Evolutionary conservation across 2,329 filamentous ascomycete species (phyloP), one percentile per base, ranked within the genome.

Genomic region (Diaporthe ilicicola): DNA sequence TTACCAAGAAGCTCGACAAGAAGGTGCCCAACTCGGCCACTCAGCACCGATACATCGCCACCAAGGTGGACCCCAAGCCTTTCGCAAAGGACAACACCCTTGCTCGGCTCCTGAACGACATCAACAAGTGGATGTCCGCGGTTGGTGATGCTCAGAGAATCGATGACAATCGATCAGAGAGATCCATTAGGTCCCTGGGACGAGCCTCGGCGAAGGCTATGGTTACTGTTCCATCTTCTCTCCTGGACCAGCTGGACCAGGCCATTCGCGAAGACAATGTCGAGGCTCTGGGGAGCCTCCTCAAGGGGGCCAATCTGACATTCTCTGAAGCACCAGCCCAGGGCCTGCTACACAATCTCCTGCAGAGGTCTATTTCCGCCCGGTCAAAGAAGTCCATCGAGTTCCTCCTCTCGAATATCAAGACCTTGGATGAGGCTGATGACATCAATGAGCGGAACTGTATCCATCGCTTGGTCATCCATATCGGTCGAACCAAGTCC

Each of bases 1-100:
- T 99, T 81, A 97, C 96, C 65, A 99, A 99, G 85, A 99, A 99
- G 83, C 85, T 98, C 55, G 96, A 99, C 83, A 99, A 99, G 84
- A 98, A 97, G 83, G 89, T 98, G 3, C 88, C 92, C 1, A 88
- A 89, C 55, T 89, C 91, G 4, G 88, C 91, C 64, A 92, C 93
- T 0, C 95, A 98, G 83, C 91, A 93, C 79, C 90, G 91, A 70
- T 99, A 98, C 78, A 87, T 99, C 72, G 90, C 93, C 50, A 94
- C 94, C 56, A 97, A 97, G 83, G 95, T 99, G 70, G 94, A 97
- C 75, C 91, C 93, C 2, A 92, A 91, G 74, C 90, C 93, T 0
- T 99, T 99, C 81, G 94, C 95, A 22, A 95, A 93, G 73, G 95
- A 89, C 74, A 84, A 81, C 34, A 84, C 83, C 64, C 84, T 85